Percentiles rank a stretch among this genome's conserved stretches.
These are phyloP conservation scores for Juglanconis juglandina DNA, from an alignment of 2,329 filamentous ascomycete species.

Conservation along the genomic window DNA sequence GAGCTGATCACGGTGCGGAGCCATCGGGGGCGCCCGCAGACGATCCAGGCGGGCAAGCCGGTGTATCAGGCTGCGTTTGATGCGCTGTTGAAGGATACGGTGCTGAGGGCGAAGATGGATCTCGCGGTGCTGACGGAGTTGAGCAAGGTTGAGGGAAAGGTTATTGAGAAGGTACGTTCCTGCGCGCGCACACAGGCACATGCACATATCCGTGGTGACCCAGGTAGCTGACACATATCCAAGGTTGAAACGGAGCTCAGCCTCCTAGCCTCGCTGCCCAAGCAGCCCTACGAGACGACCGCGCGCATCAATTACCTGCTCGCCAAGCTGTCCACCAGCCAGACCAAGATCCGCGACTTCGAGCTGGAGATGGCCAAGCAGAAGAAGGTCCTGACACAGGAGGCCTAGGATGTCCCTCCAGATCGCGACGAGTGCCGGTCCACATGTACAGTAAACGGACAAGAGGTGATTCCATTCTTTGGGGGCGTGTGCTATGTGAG, in stretches of 20 bases:
- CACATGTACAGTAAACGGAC: neutral
- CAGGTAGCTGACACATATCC: neutral
- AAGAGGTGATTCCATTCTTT: neutral
- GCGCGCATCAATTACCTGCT: constrained; percentile 70
- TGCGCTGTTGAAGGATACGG: constrained; percentile 65
- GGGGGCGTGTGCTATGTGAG: neutral
- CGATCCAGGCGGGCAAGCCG: constrained; percentile 77
- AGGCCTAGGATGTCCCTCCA: constrained; percentile 22
- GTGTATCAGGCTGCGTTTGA: constrained; percentile 83
- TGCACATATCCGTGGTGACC: neutral
- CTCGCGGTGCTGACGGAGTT: constrained; percentile 66
- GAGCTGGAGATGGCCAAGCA: constrained; percentile 68
- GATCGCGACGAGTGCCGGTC: neutral
- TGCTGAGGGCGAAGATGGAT: constrained; percentile 71
- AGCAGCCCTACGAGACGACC: constrained; percentile 64
- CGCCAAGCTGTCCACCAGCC: constrained; percentile 67
- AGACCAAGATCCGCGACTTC: constrained; percentile 69
- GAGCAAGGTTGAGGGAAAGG: constrained; percentile 67
- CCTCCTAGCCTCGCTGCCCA: constrained; percentile 66
- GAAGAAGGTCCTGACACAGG: constrained; percentile 63
- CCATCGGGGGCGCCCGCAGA: constrained; percentile 71
- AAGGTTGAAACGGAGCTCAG: constrained; percentile 71
- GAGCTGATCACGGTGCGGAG: constrained; percentile 79
- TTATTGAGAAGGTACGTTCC: constrained; percentile 58
- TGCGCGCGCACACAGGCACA: too few species aligned